Base-by-base conservation (phyloP, 2,329 filamentous ascomycete species). In the Plectosphaerella cucumerina region DNA sequence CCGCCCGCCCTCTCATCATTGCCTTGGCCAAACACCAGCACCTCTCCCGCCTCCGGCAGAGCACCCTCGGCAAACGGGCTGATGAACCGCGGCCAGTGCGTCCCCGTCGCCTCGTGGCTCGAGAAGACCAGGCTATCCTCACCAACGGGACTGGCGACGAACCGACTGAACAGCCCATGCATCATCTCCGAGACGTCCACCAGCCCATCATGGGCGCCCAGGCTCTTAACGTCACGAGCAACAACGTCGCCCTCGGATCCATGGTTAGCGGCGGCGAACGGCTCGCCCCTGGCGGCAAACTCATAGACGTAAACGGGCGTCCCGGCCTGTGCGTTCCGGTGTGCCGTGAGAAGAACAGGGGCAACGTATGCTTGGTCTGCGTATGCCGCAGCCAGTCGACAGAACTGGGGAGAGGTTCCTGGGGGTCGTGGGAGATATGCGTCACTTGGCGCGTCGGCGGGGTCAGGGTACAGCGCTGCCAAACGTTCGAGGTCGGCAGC, bases 361-460 rank as follows among this genome's bases (percentile, higher is more conserved):
- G 79, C 80, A 45, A 85, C 78, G 59, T 86, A 86, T 0, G 81
- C 83, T 59, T 82, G 86, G 59, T 86, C 78, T 0, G 74, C 78
- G 62, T 87, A 87, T 0, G 80, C 81, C 10, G 79, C 77, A 57
- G 82, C 78, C 3, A 84, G 66, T 2, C 83, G 73, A 47, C 73
- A 72, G 67, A 78, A 86, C 61, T 85, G 80, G 5, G 68, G 55
- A 1, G 81, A 81, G n/a, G 75, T 65, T 26, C 67, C 42, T 44
- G 47, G 50, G 21, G 48, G 58, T 54, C 69, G 52, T 70, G 74
- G 3, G 62, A 59, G 0, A 18, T 44, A 44, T 8, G 15, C 20
- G 21, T 21, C 42, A 9, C 20, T 15, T 21, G 62, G 56, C 53
- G 70, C 50, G 1, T 64, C 66, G 15, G 67, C 69, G 0, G 84